Base-by-base conservation (phyloP, 805 yeast genomes). In the Ascoidea tarda region DNA sequence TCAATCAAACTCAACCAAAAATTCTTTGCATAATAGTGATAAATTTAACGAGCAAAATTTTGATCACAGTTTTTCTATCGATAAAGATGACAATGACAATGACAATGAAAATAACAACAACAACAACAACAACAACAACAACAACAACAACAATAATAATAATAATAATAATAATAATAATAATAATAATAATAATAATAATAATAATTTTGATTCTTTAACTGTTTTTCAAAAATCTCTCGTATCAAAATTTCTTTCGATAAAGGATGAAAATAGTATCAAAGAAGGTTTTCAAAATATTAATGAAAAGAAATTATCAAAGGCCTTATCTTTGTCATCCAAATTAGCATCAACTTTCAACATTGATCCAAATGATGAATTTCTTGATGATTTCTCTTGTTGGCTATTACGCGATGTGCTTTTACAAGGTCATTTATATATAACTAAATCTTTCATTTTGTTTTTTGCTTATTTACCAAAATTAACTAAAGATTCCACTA, bases 391-490 rank as follows among this genome's bases (percentile, higher is more conserved):
- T 56, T 84, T 74, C 59, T 75, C 83, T 2, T 80, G 89, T 33
- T 90, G 96, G 96, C 69, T 90, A 45, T 70, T 88, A 53, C 77
- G 81, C 55, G 95, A 87, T 59, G 93, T 90, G 0, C 69, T 91
- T 32, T 68, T 89, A 32, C 96, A 88, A 65, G 98, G 98, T 2
- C 90, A 85, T 59, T 64, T 89, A 16, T 84, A 84, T 59, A 65
- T 91, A 32, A 89, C 97, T 1, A 66, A 71, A 47, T 69, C 74
- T 14, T 77, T 78, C 55, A 62, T 90, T 5, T 67, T 87, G 48
- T 91, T 87, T 62, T 84, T 84, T 67, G 93, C 96, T 0, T 81
- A 79, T 58, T 65, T 91, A 6, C 96, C 97, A 0, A 75, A 76
- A 50, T 32, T n/a, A 6, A 6, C 32, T 28, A 12, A 6, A 6